These are phyloP conservation scores for Escallonia herrerae DNA, from an alignment of 129 eudicot genomes.

Conservation along the genomic window DNA sequence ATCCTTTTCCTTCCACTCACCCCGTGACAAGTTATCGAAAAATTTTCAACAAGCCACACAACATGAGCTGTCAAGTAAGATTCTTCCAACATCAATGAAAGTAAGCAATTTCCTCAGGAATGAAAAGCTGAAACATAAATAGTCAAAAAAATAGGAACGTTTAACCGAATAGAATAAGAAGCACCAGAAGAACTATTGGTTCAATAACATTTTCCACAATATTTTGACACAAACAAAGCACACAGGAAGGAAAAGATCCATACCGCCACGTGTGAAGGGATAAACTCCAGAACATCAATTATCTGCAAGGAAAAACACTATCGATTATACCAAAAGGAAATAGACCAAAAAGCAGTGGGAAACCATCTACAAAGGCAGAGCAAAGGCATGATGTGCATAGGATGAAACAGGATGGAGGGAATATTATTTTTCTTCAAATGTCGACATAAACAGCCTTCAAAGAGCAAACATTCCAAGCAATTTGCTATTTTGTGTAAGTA, in stretches of 20 bases:
- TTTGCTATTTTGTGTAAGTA: too few relatives aligned
- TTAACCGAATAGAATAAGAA: background rate
- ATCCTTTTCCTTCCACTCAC: too few relatives aligned
- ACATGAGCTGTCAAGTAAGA: background rate
- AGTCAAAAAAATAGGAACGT: background rate
- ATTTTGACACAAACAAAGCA: background rate
- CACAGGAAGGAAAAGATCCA: slow-evolving; percentile 8
- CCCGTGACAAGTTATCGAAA: too few relatives aligned
- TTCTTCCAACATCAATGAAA: background rate
- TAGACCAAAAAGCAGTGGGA: too few relatives aligned
- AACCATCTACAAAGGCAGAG: too few relatives aligned
- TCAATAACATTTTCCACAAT: slow-evolving; percentile 5
- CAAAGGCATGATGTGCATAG: too few relatives aligned
- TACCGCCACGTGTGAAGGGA: slow-evolving; percentile 98
- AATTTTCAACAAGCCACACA: background rate
- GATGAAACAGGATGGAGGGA: too few relatives aligned
- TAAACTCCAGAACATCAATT: slow-evolving; percentile 82
- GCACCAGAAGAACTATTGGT: background rate
- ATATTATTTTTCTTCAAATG: too few relatives aligned
- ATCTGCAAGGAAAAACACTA: slow-evolving; percentile 49
- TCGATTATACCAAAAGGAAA: slow-evolving; percentile 3
- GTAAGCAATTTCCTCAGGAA: background rate
- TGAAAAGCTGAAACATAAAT: background rate
- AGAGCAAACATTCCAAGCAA: too few relatives aligned
- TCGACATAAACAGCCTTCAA: too few relatives aligned